Base-by-base conservation (phyloP, 2,329 filamentous ascomycete species). In the Ophiostoma ips region DNA sequence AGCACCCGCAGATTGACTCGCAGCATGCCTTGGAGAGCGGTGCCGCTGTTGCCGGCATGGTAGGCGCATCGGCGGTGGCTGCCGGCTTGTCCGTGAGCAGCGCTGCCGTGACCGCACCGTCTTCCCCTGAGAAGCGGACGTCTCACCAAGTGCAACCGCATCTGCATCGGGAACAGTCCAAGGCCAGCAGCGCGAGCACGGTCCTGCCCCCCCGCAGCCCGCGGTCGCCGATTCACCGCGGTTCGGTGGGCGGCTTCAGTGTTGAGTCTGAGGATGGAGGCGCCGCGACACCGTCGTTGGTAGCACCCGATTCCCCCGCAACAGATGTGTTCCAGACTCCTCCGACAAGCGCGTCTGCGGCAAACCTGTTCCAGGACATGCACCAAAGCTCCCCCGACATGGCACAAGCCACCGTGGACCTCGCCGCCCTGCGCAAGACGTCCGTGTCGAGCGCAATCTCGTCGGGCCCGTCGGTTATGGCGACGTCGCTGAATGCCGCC, bases 291-390 rank as follows among this genome's bases (percentile, higher is more conserved):
- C 16, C 40, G 4, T 43, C 40, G 13, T 11, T 31, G n/a, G 19
- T 16, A 6, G 40, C 41, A 13, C 58, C 53, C 16, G 67, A 69
- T 35, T 69, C 67, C 38, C 64, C 60, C 0, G 58, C 59, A 21
- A 66, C 67, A 1, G 72, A 76, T 30, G 61, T 68, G 5, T 75
- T 74, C 59, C 67, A 71, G 53, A 72, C 72, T 8, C 69, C 72
- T 3, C 68, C 72, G 2, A 68, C 67, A 3, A 68, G 66, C 37
- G 64, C 66, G 1, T 63, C 61, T 3, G 53, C 57, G 1, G 61
- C 63, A 1, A 65, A 58, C 31, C 67, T 69, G 46, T 48, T 35
- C 18, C 66, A 55, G 19, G 53, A 69, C 50, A 64, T 58, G 49
- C 61, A 64, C 18, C 65, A 69, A 51, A 64, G 64, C 16, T 68